A percentile compares a stretch with the other conserved stretches of the same genome.
Conservation (phyloP, 345 rosid genomes). For the Murraya paniculata region DNA sequence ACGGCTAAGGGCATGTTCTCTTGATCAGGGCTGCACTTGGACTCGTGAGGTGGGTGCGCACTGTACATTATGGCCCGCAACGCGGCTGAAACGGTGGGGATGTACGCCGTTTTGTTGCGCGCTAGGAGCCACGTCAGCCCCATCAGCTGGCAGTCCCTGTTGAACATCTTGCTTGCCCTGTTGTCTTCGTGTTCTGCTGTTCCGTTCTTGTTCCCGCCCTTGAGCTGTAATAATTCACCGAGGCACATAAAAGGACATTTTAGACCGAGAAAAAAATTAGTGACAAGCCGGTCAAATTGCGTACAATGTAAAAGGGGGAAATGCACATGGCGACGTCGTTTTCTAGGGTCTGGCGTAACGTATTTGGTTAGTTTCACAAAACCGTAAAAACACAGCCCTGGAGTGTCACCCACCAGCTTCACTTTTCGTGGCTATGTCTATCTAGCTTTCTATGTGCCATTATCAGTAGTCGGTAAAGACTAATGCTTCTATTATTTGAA, state of each 20-base stretch:
- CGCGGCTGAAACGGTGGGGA: slow-evolving; percentile 97
- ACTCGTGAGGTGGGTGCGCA: slow-evolving; percentile 67
- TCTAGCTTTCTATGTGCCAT: neutral
- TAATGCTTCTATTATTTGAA: neutral
- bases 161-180: slow-evolving; percentile 86
- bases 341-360: slow-evolving; percentile 33
- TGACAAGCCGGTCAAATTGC: slow-evolving; percentile 16
- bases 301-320: slow-evolving; percentile 27
- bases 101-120: slow-evolving; percentile 89
- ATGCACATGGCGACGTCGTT: slow-evolving; percentile 29
- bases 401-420: neutral
- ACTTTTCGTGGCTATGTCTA: slow-evolving; percentile 1
- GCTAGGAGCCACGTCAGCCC: slow-evolving; percentile 98
- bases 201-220: slow-evolving; percentile 49
- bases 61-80: slow-evolving; percentile 93
- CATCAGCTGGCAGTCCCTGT: slow-evolving; percentile 93
- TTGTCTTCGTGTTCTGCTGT: slow-evolving; percentile 32
- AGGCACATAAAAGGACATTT: slow-evolving; percentile 3
- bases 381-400: slow-evolving; percentile 18
- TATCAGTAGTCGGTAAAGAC: neutral
- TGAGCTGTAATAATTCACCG: neutral
- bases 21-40: slow-evolving; percentile 93
- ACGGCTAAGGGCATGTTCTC: slow-evolving; percentile 99
- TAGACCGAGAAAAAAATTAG: neutral
- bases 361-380: slow-evolving; percentile 24